These are phyloP conservation scores for Debaryomyces sp. DNA, from an alignment of 1,139 yeast species.

Conservation along the genomic window DNA sequence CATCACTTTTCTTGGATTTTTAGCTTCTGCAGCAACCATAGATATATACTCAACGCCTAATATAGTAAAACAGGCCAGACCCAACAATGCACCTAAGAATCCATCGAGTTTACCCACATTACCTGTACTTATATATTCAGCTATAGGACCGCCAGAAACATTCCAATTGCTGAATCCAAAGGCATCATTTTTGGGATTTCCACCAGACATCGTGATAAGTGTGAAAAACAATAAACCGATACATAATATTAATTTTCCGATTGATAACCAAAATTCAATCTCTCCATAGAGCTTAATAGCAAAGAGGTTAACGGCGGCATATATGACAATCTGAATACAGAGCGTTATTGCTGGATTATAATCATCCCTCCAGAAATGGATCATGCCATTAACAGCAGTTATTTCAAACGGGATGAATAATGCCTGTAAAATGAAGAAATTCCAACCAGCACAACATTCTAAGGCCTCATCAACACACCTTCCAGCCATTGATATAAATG, in stretches of 20 bases:
- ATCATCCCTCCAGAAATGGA: conserved; percentile 79
- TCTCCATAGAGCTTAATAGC: conserved; percentile 81
- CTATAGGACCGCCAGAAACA: conserved; percentile 50
- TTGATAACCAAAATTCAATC: conserved; percentile 76
- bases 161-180: conserved; percentile 72
- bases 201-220: conserved; percentile 81
- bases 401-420: conserved; percentile 81
- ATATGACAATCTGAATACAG: conserved; percentile 62
- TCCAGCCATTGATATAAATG: conserved; percentile 57
- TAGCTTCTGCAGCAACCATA: conserved; percentile 82
- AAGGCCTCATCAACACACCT: conserved; percentile 65
- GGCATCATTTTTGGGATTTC: conserved; percentile 67
- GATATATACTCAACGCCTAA: conserved; percentile 86
- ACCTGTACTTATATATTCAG: conserved; percentile 58
- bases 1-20: conserved; percentile 73
- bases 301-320: conserved; percentile 64
- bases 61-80: conserved; percentile 62
- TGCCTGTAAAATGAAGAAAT: conserved; percentile 76
- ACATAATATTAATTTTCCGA: conserved; percentile 72
- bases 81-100: conserved; percentile 60
- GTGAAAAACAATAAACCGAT: conserved; percentile 74
- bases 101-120: conserved; percentile 72
- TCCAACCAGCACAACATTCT: conserved; percentile 82
- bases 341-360: conserved; percentile 69
- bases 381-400: conserved; percentile 74